Evolutionary conservation across 73 alveolate species (phyloP).

Genomic region (Paramecium bursaria): DNA sequence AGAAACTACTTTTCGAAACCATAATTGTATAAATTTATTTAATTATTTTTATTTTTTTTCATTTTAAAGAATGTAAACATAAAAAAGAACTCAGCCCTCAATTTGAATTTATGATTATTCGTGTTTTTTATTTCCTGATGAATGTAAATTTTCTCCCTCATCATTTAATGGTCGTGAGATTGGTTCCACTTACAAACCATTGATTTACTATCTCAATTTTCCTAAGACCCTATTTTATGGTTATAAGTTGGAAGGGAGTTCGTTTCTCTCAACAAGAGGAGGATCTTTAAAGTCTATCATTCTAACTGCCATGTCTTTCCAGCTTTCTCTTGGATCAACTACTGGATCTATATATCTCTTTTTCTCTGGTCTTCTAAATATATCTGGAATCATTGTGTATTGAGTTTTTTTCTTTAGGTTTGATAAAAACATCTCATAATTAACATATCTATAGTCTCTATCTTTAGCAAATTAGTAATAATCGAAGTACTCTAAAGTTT

Average conservation of each 20-base stretch:
- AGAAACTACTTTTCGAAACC: not conserved
- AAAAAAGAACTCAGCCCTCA: too few relatives aligned
- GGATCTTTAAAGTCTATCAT: constrained; percentile 66
- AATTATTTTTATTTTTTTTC: too few relatives aligned
- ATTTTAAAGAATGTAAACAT: too few relatives aligned
- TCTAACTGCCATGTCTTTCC: constrained; percentile 47
- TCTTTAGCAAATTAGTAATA: constrained; percentile 53
- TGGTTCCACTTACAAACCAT: constrained; percentile 60
- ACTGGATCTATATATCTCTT: constrained; percentile 63
- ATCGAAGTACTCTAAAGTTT: constrained; percentile 38
- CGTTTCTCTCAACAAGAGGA: constrained; percentile 66
- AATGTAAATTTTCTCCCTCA: too few relatives aligned
- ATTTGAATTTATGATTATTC: too few relatives aligned
- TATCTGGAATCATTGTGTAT: constrained; percentile 1
- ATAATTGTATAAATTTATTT: not conserved
- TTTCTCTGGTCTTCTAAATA: constrained; percentile 62
- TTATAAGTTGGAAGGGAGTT: constrained; percentile 51
- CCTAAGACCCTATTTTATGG: constrained; percentile 70
- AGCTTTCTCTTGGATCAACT: constrained; percentile 69
- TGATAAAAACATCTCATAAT: constrained; percentile 33
- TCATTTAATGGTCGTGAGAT: too few relatives aligned
- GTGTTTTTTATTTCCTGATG: too few relatives aligned
- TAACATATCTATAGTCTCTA: constrained; percentile 51
- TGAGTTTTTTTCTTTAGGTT: constrained; percentile 4
- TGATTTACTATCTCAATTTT: constrained; percentile 59